These are phyloP conservation scores for Berberis vulgaris DNA, from an alignment of 164 flowering plant species.

Conservation along the genomic window DNA sequence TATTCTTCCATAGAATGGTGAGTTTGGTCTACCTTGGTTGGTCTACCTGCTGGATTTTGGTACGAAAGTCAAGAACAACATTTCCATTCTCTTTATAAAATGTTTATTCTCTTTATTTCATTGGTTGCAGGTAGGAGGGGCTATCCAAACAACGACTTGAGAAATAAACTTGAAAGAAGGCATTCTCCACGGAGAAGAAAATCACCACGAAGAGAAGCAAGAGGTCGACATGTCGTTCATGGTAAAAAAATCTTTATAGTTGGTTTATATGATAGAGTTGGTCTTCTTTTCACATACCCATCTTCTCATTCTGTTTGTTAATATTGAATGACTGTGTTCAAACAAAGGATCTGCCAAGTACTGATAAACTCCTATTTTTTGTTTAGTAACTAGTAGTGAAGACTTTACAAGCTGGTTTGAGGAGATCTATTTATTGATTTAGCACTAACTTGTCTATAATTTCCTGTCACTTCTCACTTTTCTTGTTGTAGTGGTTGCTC, in stretches of 20 bases:
- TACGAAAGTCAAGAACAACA: neutral
- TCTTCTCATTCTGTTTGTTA: no score
- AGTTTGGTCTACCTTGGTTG: slow-evolving; percentile 25
- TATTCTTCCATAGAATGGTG: slow-evolving; percentile 55
- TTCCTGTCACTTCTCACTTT: neutral
- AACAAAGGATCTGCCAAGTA: no score
- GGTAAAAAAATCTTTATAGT: slow-evolving; percentile 26
- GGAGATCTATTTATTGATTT: neutral
- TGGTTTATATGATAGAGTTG: slow-evolving; percentile 8
- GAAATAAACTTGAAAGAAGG: slow-evolving; percentile 65
- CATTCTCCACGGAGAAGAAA: slow-evolving; percentile 49
- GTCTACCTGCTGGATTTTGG: slow-evolving; percentile 11
- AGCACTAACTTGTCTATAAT: neutral
- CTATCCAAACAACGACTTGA: slow-evolving; percentile 44
- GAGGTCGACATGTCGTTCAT: slow-evolving; percentile 31
- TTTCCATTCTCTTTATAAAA: slow-evolving; percentile 6
- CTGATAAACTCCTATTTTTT: no score
- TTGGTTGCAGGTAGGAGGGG: slow-evolving; percentile 53
- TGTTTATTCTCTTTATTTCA: slow-evolving; percentile 6
- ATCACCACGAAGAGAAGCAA: slow-evolving; percentile 52
- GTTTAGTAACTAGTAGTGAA: no score
- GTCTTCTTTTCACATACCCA: neutral
- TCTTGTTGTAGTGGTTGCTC: neutral
- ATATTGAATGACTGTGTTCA: no score
- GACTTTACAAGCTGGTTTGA: no score